Percentiles rank a stretch among this genome's conserved stretches.
These are phyloP conservation scores for Teunomyces lycoperdinae DNA, from an alignment of 805 yeast genomes.

Conservation along the genomic window DNA sequence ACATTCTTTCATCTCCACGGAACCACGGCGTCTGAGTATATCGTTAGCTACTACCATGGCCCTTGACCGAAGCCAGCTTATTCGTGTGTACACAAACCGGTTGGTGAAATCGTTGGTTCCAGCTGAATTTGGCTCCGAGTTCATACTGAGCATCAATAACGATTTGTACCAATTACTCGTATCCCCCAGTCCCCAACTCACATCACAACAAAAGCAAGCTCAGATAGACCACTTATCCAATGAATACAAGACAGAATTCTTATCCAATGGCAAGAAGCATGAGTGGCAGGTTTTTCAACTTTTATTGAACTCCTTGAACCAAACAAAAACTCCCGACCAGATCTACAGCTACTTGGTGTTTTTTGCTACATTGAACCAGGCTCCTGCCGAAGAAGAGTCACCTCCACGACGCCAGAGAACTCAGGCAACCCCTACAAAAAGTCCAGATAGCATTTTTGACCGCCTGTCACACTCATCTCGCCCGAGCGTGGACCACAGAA, in stretches of 20 bases:
- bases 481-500: background rate
- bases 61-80: conserved; percentile 31
- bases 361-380: conserved; percentile 19
- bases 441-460: conserved; percentile 4
- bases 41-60: conserved; percentile 7
- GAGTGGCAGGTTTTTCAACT: conserved; percentile 36
- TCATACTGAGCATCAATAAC: conserved; percentile 26
- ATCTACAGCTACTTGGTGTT: conserved; percentile 34
- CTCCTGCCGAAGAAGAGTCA: background rate
- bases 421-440: conserved; percentile 1
- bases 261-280: conserved; percentile 20
- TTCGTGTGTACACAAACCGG: conserved; percentile 30
- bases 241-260: conserved; percentile 21
- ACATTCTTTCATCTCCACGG: background rate
- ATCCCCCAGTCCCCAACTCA: background rate
- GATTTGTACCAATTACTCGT: conserved; percentile 19
- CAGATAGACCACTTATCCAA: conserved; percentile 19
- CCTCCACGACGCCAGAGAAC: conserved; percentile 1
- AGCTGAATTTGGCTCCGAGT: conserved; percentile 33
- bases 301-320: conserved; percentile 27
- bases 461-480: background rate
- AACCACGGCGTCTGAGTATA: background rate
- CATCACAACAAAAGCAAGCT: conserved; percentile 8
- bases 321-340: conserved; percentile 26
- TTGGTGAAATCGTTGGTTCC: conserved; percentile 38